phyloP scores from a whole-genome alignment of 768 basidiomycete species.

The Terana coerulea region DNA sequence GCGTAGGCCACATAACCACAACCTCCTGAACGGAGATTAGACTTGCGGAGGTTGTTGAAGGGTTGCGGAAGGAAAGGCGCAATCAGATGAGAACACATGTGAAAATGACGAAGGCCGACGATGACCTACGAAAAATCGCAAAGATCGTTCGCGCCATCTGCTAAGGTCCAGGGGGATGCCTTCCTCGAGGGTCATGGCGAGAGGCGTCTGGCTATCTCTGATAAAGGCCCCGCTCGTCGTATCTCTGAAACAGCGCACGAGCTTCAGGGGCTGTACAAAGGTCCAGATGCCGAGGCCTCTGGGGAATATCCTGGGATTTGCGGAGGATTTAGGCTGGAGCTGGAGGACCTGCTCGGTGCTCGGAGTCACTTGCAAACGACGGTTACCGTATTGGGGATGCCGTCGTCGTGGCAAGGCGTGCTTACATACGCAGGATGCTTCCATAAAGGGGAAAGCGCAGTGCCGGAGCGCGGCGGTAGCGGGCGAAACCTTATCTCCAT shows the following conservation, averaged over 20 bases:
- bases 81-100: not conserved
- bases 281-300: not conserved
- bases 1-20: not conserved
- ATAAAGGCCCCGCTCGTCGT: not conserved
- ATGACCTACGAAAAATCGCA: not conserved
- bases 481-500: slow-evolving; percentile 6
- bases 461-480: not conserved
- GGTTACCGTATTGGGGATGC: not conserved
- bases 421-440: not conserved
- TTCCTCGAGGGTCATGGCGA: no score
- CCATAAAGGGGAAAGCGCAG: not conserved
- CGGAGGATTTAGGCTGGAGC: not conserved
- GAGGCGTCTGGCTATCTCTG: not conserved
- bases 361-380: no score
- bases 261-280: not conserved
- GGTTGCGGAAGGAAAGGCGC: not conserved
- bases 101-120: not conserved
- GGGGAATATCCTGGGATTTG: not conserved
- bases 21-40: not conserved
- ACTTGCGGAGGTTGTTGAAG: not conserved
- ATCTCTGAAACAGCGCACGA: not conserved
- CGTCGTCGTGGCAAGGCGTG: no score
- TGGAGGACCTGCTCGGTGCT: not conserved
- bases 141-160: not conserved
- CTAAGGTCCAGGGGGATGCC: no score